Base-by-base conservation (phyloP, 2,329 filamentous ascomycete genomes). In the Pestalotiopsis sp. region DNA sequence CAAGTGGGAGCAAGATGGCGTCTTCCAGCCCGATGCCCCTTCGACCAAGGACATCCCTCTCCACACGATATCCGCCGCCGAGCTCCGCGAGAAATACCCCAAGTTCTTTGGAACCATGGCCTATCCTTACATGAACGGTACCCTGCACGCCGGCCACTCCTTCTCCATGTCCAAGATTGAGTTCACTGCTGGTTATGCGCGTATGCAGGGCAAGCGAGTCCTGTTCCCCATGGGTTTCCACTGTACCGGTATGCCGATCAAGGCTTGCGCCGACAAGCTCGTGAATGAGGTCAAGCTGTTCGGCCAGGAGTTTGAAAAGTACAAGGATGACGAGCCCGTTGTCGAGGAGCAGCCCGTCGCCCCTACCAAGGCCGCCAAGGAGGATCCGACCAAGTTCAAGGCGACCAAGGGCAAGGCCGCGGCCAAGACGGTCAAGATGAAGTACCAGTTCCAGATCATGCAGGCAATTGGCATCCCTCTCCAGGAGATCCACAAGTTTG, bases 361-460 rank as follows among this genome's bases (percentile, higher is more conserved):
- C 90, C 91, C 66, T 89, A 86, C 67, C 87, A 91, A 71, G 87
- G 27, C 11, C 36, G 56, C 31, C 5, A 86, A 71, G 82, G 92
- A 92, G 75, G 95, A 99, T 78, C 83, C 94, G 66, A 94, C 93
- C 74, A 98, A 98, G 82, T 98, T 98, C 83, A 90, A 89, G 58
- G 92, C 93, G 66, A 97, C 94, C 82, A 97, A 97, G 87, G 91
- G 93, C 82, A 98, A 99, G 84, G 93, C 93, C 57, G 91, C 91
- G 11, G 91, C 93, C 40, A 98, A 98, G 85, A 91, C 93, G 0
- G 91, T 95, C 76, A 96, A 97, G 83, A 90, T 94, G 82, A 98
- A 98, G 84, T 98, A 98, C 81, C 94, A 97, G 79, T 97, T 95
- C 82, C 92, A 95, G 83, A 97, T 97, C 75, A 97, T 97, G 94